Conservation (phyloP, 2,329 filamentous ascomycete species). For the Aspergillus persii region DNA sequence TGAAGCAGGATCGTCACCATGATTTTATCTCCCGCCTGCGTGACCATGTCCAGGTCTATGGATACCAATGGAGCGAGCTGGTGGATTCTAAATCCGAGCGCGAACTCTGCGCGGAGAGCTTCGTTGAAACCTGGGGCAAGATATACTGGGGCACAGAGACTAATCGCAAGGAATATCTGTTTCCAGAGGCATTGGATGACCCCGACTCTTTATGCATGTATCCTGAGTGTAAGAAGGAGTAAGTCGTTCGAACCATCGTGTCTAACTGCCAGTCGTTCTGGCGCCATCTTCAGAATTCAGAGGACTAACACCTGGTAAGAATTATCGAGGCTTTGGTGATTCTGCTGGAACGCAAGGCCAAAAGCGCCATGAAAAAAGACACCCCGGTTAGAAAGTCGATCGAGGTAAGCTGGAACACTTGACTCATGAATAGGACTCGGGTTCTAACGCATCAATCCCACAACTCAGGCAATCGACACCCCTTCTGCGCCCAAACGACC, state of each 20-base stretch:
- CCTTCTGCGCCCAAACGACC: neutral
- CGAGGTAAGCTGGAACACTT: neutral
- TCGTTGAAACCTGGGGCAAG: constrained; percentile 17
- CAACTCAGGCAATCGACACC: neutral
- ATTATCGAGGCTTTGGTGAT: constrained; percentile 7
- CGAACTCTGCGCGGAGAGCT: constrained; percentile 12
- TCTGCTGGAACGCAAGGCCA: constrained; percentile 20
- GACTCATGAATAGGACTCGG: neutral
- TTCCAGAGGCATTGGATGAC: constrained; percentile 17
- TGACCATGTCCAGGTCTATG: constrained; percentile 6
- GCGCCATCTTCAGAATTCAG: neutral
- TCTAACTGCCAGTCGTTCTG: too few relatives aligned
- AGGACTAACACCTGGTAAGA: neutral
- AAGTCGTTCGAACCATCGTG: constrained; percentile 1
- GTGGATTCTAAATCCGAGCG: constrained; percentile 4
- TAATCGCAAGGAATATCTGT: constrained; percentile 18
- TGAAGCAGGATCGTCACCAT: constrained; percentile 16
- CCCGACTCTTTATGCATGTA: constrained; percentile 14
- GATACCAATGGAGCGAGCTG: constrained; percentile 15
- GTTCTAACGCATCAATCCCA: neutral
- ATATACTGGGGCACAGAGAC: constrained; percentile 22
- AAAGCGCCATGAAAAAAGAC: neutral
- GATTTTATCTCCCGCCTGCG: constrained; percentile 15
- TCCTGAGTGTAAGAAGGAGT: constrained; percentile 20
- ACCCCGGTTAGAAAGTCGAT: neutral